Evolutionary conservation across 202 grass and related monocot species (phyloP).

Genomic region (Schoenoplectus tabernaemontani): DNA sequence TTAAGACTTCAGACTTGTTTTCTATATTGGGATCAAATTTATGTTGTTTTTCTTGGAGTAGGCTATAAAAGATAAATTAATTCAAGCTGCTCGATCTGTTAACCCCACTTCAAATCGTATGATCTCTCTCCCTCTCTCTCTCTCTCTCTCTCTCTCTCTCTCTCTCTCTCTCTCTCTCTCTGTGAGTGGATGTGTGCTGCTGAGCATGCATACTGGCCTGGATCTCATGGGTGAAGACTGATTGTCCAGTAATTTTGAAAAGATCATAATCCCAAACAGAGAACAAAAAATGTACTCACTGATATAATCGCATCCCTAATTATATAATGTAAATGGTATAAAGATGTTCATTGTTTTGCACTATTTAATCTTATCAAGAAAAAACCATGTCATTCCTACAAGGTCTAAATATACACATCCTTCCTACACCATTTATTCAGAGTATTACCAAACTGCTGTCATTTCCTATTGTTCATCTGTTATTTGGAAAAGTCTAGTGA

Average conservation of each 20-base stretch:
- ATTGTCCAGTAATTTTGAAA: not conserved
- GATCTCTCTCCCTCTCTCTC: not conserved
- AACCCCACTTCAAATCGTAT: conserved; percentile 57
- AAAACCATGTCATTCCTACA: not conserved
- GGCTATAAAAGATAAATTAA: conserved; percentile 81
- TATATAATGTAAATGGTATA: not conserved
- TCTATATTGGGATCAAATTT: conserved; percentile 15
- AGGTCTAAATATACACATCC: not conserved
- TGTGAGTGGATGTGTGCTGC: not conserved
- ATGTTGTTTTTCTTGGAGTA: conserved; percentile 35
- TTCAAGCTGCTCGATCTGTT: conserved; percentile 80
- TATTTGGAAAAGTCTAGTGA: not conserved
- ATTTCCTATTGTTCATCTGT: not conserved
- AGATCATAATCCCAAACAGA: not conserved
- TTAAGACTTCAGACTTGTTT: not conserved
- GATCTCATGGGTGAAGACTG: not conserved
- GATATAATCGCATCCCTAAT: not conserved
- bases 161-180: not conserved
- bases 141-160: no score
- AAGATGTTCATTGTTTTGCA: not conserved
- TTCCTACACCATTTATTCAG: not conserved
- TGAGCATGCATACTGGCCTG: not conserved
- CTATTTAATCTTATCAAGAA: not conserved
- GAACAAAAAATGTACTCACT: not conserved
- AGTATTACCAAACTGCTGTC: not conserved